Evolutionary conservation across 164 flowering plant species (phyloP).

Genomic region (Saururus chinensis): DNA sequence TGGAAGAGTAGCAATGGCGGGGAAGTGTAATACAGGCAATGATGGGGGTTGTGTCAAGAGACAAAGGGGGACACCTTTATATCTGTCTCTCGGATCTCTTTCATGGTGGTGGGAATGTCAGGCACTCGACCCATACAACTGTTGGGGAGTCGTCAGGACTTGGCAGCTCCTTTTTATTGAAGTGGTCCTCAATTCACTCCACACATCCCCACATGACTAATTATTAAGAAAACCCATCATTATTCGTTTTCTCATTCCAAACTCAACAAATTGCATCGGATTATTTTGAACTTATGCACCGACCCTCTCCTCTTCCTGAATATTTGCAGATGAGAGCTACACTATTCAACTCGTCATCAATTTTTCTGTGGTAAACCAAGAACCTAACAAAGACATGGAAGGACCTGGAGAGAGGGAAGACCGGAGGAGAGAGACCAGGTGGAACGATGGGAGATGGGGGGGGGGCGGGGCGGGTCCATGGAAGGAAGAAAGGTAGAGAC

Average conservation of each 20-base stretch:
- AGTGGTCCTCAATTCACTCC: neutral
- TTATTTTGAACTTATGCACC: too few species aligned
- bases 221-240: neutral
- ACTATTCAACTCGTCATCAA: neutral
- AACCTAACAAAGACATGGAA: neutral
- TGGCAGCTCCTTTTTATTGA: neutral
- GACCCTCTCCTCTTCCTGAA: neutral
- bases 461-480: conserved; percentile 6
- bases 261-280: too few species aligned
- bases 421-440: neutral
- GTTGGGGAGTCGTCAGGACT: neutral
- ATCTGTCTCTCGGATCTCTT: neutral
- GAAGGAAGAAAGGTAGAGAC: neutral
- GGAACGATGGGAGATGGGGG: neutral
- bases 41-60: conserved; percentile 3
- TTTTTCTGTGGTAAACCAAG: neutral
- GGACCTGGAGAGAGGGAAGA: neutral
- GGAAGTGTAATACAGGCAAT: neutral
- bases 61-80: conserved; percentile 8
- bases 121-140: conserved; percentile 2
- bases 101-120: conserved; percentile 9
- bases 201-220: neutral
- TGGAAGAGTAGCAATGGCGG: neutral
- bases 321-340: neutral
- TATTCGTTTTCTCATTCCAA: neutral